Evolutionary conservation across 176 grass and related monocot species (phyloP).

Genomic region (Musa troglodytarum): DNA sequence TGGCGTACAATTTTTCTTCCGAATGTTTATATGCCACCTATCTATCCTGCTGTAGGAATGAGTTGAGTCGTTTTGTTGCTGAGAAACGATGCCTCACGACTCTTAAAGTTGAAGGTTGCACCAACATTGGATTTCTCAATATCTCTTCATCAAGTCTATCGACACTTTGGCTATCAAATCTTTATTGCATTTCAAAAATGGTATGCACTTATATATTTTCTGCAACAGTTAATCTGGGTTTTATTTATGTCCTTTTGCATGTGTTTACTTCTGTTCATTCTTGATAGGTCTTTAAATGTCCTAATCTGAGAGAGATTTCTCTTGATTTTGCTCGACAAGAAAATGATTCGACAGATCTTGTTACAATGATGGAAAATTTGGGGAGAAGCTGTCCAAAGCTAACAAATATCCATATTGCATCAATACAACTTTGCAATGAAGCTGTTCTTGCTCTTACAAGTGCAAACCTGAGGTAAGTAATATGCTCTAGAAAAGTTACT

Average conservation of each 20-base stretch:
- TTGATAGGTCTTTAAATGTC: slow-evolving; percentile 70
- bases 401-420: slow-evolving; percentile 59
- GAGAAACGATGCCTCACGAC: slow-evolving; percentile 54
- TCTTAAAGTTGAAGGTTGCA: slow-evolving; percentile 63
- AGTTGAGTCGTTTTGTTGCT: slow-evolving; percentile 56
- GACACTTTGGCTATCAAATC: slow-evolving; percentile 67
- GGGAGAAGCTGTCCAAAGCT: slow-evolving; percentile 58
- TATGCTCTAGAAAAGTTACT: too few relatives aligned
- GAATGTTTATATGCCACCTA: neutral
- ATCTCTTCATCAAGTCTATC: slow-evolving; percentile 54
- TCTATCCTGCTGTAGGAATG: slow-evolving; percentile 38
- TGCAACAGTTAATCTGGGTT: neutral
- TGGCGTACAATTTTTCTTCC: neutral
- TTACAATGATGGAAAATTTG: slow-evolving; percentile 56
- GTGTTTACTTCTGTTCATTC: slow-evolving; percentile 4
- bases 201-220: slow-evolving; percentile 25
- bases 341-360: slow-evolving; percentile 72
- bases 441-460: slow-evolving; percentile 58
- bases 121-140: slow-evolving; percentile 57
- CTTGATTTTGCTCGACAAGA: slow-evolving; percentile 51
- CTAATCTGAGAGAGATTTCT: slow-evolving; percentile 65
- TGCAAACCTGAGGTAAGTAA: slow-evolving; percentile 62
- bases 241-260: neutral
- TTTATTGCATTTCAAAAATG: slow-evolving; percentile 63
- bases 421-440: slow-evolving; percentile 61